Base-by-base conservation (phyloP, 805 yeast species). In the Yarrowia porcina region DNA sequence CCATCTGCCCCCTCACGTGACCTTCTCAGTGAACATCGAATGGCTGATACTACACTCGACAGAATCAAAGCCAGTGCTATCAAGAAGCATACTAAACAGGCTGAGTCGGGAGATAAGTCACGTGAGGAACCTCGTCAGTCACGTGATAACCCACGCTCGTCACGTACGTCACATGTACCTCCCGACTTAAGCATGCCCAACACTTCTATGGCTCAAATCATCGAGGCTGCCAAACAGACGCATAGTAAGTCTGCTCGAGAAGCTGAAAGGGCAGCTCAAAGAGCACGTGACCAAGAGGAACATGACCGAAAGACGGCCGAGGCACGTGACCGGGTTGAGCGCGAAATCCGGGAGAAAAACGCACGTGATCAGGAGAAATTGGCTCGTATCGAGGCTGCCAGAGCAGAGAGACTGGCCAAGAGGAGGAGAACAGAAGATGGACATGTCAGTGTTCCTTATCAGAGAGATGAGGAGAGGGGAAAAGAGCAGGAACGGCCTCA, bases 311-410 rank as follows among this genome's bases (percentile, higher is more conserved):
- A 30, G n/a, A 30, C 36, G 5, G 36, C 36, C 18, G 52, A 45
- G 36, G 30, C 52, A 45, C 52, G 52, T 45, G 52, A 45, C 17
- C 42, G 42, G 4, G 57, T 49, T 4, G 57, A 49, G 21, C 57
- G 57, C 1, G 57, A 49, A 12, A 49, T 49, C 7, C n/a, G 21
- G 12, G 57, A 49, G 30, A 49, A 49, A 23, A 25, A 49, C 7
- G 57, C 57, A 1, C 57, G 57, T 13, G 57, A 49, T 12, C 30
- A 35, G 41, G 41, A 49, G 23, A 49, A 49, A 9, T 30, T 49
- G 57, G 57, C 57, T n/a, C 41, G 41, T 4, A n/a, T 49, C 1
- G 57, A 49, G 11, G 57, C 57, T 17, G 41, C 39, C 0, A 4
- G 57, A n/a, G 42, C 41, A 1, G 57, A 49, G 10, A 25, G 57